phyloP scores from a whole-genome alignment of 2,329 filamentous ascomycete genomes.

The Aspergillus ruber region DNA sequence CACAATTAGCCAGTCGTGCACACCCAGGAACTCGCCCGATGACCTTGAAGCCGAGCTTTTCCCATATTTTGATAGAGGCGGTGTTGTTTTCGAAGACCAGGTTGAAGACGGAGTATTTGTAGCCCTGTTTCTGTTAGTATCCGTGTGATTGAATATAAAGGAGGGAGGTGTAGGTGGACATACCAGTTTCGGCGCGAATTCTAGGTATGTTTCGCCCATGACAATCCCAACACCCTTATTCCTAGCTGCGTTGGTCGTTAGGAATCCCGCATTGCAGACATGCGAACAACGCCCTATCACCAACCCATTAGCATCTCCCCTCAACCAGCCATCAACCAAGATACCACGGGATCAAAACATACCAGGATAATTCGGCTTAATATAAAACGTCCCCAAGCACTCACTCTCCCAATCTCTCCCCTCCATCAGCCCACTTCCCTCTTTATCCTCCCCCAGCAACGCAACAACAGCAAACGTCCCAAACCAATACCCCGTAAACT shows the following conservation, averaged over 20 bases:
- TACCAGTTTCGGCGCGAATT: slow-evolving; percentile 33
- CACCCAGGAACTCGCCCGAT: slow-evolving; percentile 33
- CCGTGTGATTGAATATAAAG: too few species aligned
- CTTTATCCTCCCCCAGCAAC: slow-evolving; percentile 15
- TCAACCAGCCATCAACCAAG: too few species aligned
- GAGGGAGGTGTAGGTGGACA: too few species aligned
- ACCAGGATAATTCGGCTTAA: slow-evolving; percentile 39
- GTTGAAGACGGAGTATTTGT: slow-evolving; percentile 38
- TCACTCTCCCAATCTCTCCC: slow-evolving; percentile 28
- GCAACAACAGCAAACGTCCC: slow-evolving; percentile 32
- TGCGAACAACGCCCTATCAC: slow-evolving; percentile 32
- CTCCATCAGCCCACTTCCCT: slow-evolving; percentile 11
- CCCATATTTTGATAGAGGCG: slow-evolving; percentile 34
- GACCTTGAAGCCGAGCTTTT: slow-evolving; percentile 30
- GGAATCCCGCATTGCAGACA: slow-evolving; percentile 33
- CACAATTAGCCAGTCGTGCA: slow-evolving; percentile 29
- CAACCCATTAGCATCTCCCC: background rate
- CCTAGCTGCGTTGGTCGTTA: slow-evolving; percentile 27
- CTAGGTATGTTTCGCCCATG: slow-evolving; percentile 33
- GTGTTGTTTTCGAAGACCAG: slow-evolving; percentile 36
- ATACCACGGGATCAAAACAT: slow-evolving; percentile 3
- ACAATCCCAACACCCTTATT: slow-evolving; percentile 28
- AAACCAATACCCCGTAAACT: slow-evolving; percentile 34
- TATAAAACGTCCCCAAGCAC: slow-evolving; percentile 36
- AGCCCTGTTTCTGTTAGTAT: slow-evolving; percentile 21